These are phyloP conservation scores for Leccinum subrobustum DNA, from an alignment of 1,284 basidiomycete species.

Conservation along the genomic window DNA sequence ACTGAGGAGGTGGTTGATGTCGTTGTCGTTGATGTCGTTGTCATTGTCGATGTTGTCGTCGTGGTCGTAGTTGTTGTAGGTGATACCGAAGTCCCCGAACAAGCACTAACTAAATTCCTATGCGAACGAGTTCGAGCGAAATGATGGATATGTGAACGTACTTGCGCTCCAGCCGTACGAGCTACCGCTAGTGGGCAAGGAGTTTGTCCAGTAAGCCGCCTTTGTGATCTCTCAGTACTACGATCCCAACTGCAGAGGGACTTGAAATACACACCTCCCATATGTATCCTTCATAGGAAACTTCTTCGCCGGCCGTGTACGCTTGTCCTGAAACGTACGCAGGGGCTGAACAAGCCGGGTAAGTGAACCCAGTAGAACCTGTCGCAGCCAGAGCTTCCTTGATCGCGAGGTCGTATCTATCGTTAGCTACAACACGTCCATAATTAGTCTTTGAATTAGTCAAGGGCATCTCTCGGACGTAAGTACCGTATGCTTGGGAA, in stretches of 20 bases:
- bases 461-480: conserved; percentile 14
- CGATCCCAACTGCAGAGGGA: background rate
- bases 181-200: conserved; percentile 46
- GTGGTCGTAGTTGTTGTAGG: background rate
- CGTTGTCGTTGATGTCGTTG: conserved; percentile 19
- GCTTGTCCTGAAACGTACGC: conserved; percentile 48
- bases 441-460: conserved; percentile 1
- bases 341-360: conserved; percentile 57
- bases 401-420: conserved; percentile 57
- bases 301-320: conserved; percentile 52
- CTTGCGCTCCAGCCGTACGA: conserved; percentile 65
- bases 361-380: conserved; percentile 66
- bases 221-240: conserved; percentile 22
- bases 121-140: conserved; percentile 1
- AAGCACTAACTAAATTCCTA: conserved; percentile 47
- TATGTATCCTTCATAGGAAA: conserved; percentile 61
- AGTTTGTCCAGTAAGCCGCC: conserved; percentile 60
- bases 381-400: conserved; percentile 60
- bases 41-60: conserved; percentile 15
- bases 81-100: conserved; percentile 29
- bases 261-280: conserved; percentile 48
- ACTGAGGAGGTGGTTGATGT: background rate
- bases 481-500: conserved; percentile 61
- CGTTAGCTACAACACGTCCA: conserved; percentile 44
- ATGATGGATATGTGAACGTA: conserved; percentile 34